phyloP scores from a whole-genome alignment of 2,329 filamentous ascomycete genomes.

The Chrysosporium keratinophilum region DNA sequence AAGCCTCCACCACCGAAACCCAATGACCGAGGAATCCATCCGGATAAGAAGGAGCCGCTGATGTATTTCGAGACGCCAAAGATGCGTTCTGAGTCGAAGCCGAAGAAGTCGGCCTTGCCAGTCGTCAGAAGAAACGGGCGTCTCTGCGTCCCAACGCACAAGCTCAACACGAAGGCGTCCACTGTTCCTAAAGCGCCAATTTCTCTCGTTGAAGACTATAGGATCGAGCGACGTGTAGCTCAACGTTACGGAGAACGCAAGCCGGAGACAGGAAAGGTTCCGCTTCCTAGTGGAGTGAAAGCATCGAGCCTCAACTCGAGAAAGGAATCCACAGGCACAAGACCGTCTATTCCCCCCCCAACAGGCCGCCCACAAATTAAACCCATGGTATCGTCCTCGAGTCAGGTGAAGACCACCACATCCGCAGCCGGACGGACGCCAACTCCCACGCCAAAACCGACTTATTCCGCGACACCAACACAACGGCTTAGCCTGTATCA shows the following conservation, averaged over 20 bases:
- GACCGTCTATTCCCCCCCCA: not conserved
- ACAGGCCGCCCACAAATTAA: not conserved
- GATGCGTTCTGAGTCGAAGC: slow-evolving; percentile 17
- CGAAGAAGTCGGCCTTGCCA: slow-evolving; percentile 29
- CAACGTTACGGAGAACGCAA: not conserved
- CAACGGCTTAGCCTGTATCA: not conserved
- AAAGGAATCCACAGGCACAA: not conserved
- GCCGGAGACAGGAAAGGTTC: too few species aligned
- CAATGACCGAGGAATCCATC: slow-evolving; percentile 3
- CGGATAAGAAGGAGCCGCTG: slow-evolving; percentile 13
- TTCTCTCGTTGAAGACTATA: slow-evolving; percentile 35
- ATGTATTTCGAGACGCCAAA: slow-evolving; percentile 23
- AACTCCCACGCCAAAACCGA: not conserved
- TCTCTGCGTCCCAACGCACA: slow-evolving; percentile 33
- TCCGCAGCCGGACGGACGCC: not conserved
- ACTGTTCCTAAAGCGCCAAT: slow-evolving; percentile 32
- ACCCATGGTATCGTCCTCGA: not conserved
- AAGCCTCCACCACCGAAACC: slow-evolving; percentile 1
- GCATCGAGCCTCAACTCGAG: not conserved
- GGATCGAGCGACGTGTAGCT: slow-evolving; percentile 10
- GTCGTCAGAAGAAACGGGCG: slow-evolving; percentile 29
- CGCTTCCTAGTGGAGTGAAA: not conserved
- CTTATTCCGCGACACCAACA: not conserved
- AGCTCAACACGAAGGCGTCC: slow-evolving; percentile 31
- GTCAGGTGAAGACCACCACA: not conserved